Evolutionary conservation across 2,329 filamentous ascomycete genomes (phyloP).

Genomic region (Fusarium sp.): DNA sequence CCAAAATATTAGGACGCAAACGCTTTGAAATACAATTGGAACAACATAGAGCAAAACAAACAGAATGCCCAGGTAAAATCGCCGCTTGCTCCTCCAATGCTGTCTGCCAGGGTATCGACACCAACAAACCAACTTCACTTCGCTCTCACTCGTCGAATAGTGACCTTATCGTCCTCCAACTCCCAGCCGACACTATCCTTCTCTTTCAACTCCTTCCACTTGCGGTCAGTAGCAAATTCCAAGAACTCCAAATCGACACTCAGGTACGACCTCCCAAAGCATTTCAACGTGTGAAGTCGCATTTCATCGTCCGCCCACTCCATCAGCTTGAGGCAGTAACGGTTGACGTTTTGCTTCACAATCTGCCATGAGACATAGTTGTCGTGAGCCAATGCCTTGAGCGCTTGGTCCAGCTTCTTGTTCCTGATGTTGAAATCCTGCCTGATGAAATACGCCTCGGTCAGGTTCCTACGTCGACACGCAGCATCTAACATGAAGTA

Average conservation of each 20-base stretch:
- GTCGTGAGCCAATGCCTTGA: constrained; percentile 79
- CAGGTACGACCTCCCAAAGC: constrained; percentile 84
- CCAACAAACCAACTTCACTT: constrained; percentile 45
- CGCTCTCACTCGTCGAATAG: constrained; percentile 72
- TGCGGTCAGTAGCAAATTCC: constrained; percentile 72
- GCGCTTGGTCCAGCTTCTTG: constrained; percentile 72
- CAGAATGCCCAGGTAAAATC: constrained; percentile 1
- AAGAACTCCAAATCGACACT: constrained; percentile 75
- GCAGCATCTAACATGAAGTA: constrained; percentile 90
- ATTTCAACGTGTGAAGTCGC: constrained; percentile 82
- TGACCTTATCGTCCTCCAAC: constrained; percentile 74
- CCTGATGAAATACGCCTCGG: constrained; percentile 76
- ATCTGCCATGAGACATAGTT: constrained; percentile 85
- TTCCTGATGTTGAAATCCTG: constrained; percentile 71
- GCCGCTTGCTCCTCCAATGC: constrained; percentile 12
- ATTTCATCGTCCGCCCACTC: constrained; percentile 83
- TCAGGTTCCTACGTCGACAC: constrained; percentile 81
- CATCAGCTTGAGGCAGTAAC: constrained; percentile 81
- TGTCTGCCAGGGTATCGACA: constrained; percentile 15
- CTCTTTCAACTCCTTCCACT: constrained; percentile 77
- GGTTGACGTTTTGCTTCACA: constrained; percentile 77
- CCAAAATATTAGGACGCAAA: neutral
- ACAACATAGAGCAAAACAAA: constrained; percentile 5
- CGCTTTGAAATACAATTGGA: constrained; percentile 8
- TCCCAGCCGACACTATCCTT: constrained; percentile 87